Evolutionary conservation across 345 rosid species (phyloP), one percentile per base, ranked within the genome.

Genomic region (Lagerstroemia speciosa): DNA sequence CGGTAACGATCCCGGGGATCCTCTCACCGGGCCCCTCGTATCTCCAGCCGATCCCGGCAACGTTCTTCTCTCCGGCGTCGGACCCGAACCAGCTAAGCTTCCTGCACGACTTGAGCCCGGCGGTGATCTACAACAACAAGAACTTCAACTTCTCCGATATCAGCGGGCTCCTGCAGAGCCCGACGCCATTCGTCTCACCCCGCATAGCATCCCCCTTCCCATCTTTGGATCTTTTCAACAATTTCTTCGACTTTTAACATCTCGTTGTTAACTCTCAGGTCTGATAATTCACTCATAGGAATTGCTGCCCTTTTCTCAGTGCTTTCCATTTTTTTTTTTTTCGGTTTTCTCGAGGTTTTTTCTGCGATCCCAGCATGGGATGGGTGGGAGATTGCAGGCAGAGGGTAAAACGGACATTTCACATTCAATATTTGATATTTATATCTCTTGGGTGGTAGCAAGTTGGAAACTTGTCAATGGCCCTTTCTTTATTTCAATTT

Each of bases 11-110:
- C 53, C 91, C 80, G 0, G 98, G 96, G 67, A 89, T 89, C 38
- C 74, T 92, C 70, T 92, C 96, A 0, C 94, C 96, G 0, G 92
- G 83, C 0, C 96, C 98, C 6, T 77, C 83, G 43, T 82, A 89
- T 17, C 78, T 90, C 46, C 92, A 84, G 5, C 78, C 75, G 57
- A 81, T 93, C 66, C 80, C 93, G 20, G 83, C 89, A 0, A 82
- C 65, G 76, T 86, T 87, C 71, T 93, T 93, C 70, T 84, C 93
- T 61, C 80, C 92, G 31, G 63, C 74, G 55, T 76, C 81, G 9
- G 88, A 87, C 76, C 83, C 82, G 6, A 83, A 78, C 78, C 70
- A 79, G 27, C 20, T 78, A 26, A 67, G 80, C 75, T 82, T 88
- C 80, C 73, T 88, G 37, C 84, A 84, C 26, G 93, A 88, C 78